Evolutionary conservation across 441 rosid species (phyloP).

Genomic region (Rhodomyrtus psidioides): DNA sequence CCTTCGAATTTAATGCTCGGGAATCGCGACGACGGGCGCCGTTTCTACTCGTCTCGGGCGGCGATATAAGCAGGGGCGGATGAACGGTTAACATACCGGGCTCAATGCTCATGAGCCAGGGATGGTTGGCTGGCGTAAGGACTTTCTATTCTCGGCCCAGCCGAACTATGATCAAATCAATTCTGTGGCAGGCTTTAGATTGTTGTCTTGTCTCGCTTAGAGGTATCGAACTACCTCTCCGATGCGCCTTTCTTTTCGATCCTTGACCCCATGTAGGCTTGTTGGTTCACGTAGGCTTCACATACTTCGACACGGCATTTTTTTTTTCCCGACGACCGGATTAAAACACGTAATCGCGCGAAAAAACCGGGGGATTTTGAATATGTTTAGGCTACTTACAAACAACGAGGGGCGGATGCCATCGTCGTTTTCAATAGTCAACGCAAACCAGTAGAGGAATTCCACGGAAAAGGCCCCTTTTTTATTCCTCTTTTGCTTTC

Average conservation of each 20-base stretch:
- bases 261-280: not conserved
- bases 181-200: not conserved
- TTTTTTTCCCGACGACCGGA: not conserved
- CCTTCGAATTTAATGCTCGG: not conserved
- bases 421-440: not conserved
- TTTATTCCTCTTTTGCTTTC: not conserved
- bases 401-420: not conserved
- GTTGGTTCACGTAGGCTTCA: not conserved
- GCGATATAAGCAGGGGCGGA: too few relatives aligned
- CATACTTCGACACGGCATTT: not conserved
- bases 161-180: not conserved
- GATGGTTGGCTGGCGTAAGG: not conserved
- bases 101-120: fast-evolving
- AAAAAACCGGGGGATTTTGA: not conserved
- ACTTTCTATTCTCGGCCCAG: not conserved
- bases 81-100: not conserved
- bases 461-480: not conserved
- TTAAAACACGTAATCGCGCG: not conserved
- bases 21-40: not conserved
- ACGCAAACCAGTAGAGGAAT: not conserved
- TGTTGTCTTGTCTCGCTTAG: too few relatives aligned
- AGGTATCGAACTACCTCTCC: not conserved
- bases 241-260: not conserved
- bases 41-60: not conserved
- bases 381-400: not conserved